Evolutionary conservation across 805 yeast species (phyloP), one percentile per base, ranked within the genome.

Genomic region (Lipomyces orientalis): DNA sequence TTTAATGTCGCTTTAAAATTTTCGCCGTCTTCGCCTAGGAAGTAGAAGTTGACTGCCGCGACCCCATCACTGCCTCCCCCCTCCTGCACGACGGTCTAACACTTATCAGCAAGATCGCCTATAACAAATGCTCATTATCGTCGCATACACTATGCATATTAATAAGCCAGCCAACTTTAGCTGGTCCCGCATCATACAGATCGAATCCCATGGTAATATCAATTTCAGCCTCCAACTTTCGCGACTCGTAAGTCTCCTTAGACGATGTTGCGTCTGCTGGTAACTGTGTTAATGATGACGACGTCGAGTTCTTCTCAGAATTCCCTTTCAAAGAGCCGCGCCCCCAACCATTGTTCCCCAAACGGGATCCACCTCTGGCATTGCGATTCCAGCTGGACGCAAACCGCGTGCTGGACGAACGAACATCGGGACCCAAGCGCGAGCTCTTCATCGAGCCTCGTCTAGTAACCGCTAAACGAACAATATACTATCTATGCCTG

Each of bases 11-110:
- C 88, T 76, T 94, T 95, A 81, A 96, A 95, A 56, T 90, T 87
- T 6, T 98, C 99, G 59, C 99, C 99, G 77, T 93, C 98, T 74
- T 91, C 97, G 77, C 93, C 98, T 7, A 95, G 79, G 73, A 96
- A 95, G 76, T 96, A 96, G 78, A 90, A 93, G 74, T 95, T 98
- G 2, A 94, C 97, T 2, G 94, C 99, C 0, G 97, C 86, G 46
- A 85, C 82, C 9, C 97, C 97, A n/a, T 85, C 81, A 10, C 83
- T 73, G 55, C 82, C 81, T 39, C 86, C 88, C 4, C 85, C 86
- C 12, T 86, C 83, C 1, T 89, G 86, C 2, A 90, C 77, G 6
- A 71, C 68, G 8, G 79, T 75, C 76, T 76, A 55, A 12, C 39
- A 59, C 5, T 9, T 14, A 39, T 34, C 49, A 33, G 46, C 29